Evolutionary conservation across 345 rosid genomes (phyloP), one percentile per base, ranked within the genome.

Genomic region (Hevea brasiliensis): DNA sequence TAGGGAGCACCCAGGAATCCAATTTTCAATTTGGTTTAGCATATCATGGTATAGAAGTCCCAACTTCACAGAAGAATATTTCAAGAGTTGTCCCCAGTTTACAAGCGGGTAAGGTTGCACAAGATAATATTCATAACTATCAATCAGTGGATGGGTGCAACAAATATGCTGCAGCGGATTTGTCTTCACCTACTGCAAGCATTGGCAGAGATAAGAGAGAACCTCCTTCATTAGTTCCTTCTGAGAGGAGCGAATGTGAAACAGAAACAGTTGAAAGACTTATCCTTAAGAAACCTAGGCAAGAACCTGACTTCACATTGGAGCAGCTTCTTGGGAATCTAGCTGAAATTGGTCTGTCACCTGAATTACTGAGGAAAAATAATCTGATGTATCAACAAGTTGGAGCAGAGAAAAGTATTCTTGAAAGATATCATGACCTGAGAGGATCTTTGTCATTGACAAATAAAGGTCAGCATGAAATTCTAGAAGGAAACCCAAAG

Each of bases 241-340:
- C 35, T 32, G 56, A 48, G 32, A 44, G 23, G 35, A 29, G 53
- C 44, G 70, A 24, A 68, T 44, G 14, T 66, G 57, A 72, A 68
- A 45, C 44, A 56, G 65, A 61, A 54, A 74, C 59, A 44, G 54
- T 32, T 73, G 65, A 73, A 44, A 53, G 45, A 50, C 71, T 66
- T 69, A 23, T 69, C 47, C 58, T 64, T 24, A 73, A 74, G 77
- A 56, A 56, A 6, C 81, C 77, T 64, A 78, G 68, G 77, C 59
- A 44, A 65, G 77, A 73, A 61, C 77, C 71, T 23, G 74, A 73
- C 24, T 68, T 78, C 47, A n/a, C 62, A 51, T 64, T n/a, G n/a
- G n/a, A n/a, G n/a, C n/a, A 51, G 63, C 65, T n/a, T 68, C 24
- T 55, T 21, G 61, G 50, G n/a, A n/a, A n/a, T 67, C 77, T 35